phyloP scores from a whole-genome alignment of 2,329 filamentous ascomycete species.

The Dactylonectria estremocensis region DNA sequence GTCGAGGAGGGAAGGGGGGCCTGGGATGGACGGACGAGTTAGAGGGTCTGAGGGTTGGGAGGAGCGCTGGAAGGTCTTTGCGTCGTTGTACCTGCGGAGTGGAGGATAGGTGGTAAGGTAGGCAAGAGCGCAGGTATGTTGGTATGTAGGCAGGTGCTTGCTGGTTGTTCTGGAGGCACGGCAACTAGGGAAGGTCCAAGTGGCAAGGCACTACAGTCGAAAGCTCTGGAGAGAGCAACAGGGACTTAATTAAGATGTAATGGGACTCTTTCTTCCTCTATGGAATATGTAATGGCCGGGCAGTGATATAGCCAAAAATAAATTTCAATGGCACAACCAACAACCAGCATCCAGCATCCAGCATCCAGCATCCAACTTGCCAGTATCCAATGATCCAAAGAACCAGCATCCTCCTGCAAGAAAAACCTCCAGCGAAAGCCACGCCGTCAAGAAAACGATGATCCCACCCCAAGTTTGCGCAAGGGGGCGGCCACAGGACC shows the following conservation, averaged over 20 bases:
- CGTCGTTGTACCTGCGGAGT: conserved; percentile 5
- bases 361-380: neutral
- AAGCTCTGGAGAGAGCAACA: neutral
- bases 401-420: neutral
- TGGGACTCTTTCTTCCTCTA: neutral
- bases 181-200: neutral
- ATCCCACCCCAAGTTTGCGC: conserved; percentile 27
- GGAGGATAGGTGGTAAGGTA: neutral
- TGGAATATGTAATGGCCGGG: neutral
- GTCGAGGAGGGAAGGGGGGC: conserved; percentile 1
- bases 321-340: neutral
- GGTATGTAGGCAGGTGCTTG: neutral
- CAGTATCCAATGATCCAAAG: neutral
- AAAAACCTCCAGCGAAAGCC: conserved; percentile 21
- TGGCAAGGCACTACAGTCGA: neutral
- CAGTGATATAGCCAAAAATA: neutral
- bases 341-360: neutral
- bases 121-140: neutral
- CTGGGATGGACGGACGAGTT: conserved; percentile 15
- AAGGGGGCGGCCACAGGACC: conserved; percentile 22
- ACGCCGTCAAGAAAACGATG: conserved; percentile 31
- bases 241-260: neutral
- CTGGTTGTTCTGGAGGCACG: no score
- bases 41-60: conserved; percentile 21
- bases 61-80: conserved; percentile 21